These are phyloP conservation scores for Metschnikowia shivogae DNA, from an alignment of 805 yeast genomes.

Conservation along the genomic window DNA sequence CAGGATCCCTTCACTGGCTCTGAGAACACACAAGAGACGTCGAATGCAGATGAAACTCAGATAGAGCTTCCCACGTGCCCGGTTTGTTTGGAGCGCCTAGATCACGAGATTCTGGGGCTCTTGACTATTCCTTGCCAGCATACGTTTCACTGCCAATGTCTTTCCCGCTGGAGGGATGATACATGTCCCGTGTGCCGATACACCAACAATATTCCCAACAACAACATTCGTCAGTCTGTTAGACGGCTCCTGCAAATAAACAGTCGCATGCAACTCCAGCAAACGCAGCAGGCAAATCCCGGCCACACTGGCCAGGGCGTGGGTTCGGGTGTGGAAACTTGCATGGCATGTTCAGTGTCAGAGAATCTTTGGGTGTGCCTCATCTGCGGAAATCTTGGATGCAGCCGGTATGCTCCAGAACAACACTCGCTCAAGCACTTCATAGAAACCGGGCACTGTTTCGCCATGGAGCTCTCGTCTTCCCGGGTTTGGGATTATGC, in stretches of 20 bases:
- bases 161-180: conserved; percentile 85
- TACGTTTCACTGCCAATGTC: conserved; percentile 85
- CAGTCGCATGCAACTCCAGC: conserved; percentile 18
- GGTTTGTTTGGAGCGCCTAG: conserved; percentile 87
- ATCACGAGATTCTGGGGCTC: conserved; percentile 71
- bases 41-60: conserved; percentile 8
- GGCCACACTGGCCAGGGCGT: conserved; percentile 13
- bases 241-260: conserved; percentile 31
- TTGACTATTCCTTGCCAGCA: conserved; percentile 90
- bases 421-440: conserved; percentile 86
- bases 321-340: conserved; percentile 23
- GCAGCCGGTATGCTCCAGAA: conserved; percentile 75
- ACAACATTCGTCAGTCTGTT: conserved; percentile 29
- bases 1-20: conserved; percentile 66
- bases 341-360: conserved; percentile 54
- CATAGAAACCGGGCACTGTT: conserved; percentile 74
- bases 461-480: conserved; percentile 80
- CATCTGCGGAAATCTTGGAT: conserved; percentile 88
- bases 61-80: conserved; percentile 88
- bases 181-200: conserved; percentile 89
- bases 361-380: conserved; percentile 84
- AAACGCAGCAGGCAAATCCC: conserved; percentile 7
- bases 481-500: conserved; percentile 95
- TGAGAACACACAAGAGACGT: conserved; percentile 2
- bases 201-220: conserved; percentile 46